These are phyloP conservation scores for Fusarium sororula DNA, from an alignment of 2,329 filamentous ascomycete genomes.

Conservation along the genomic window DNA sequence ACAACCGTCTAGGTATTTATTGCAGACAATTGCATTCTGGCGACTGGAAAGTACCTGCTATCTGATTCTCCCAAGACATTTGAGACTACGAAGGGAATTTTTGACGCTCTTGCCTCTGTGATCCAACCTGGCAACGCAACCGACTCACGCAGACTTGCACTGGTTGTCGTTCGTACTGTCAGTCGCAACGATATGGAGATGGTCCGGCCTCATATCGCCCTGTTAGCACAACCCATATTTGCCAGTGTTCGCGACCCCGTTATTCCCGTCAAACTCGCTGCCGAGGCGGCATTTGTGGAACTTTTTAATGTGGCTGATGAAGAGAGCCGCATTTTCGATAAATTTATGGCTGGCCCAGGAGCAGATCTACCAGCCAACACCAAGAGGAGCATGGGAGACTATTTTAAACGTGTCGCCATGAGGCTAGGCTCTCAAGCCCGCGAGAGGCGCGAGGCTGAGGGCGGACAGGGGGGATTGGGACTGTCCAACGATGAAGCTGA, in stretches of 20 bases:
- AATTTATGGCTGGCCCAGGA: constrained; percentile 79
- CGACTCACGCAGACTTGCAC: constrained; percentile 84
- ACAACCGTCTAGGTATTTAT: constrained; percentile 71
- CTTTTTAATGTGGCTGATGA: constrained; percentile 91
- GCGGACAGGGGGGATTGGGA: constrained; percentile 85
- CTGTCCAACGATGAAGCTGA: constrained; percentile 91
- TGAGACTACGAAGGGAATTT: constrained; percentile 80
- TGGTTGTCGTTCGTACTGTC: constrained; percentile 89
- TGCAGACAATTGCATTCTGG: constrained; percentile 87
- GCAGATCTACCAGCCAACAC: constrained; percentile 73
- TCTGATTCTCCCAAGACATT: constrained; percentile 73
- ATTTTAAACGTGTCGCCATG: constrained; percentile 92
- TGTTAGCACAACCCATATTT: constrained; percentile 87
- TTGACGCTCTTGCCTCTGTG: constrained; percentile 78
- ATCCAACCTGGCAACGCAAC: constrained; percentile 81
- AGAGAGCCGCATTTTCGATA: constrained; percentile 87
- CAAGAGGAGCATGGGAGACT: constrained; percentile 93
- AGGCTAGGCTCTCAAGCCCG: constrained; percentile 86
- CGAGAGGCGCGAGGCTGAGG: constrained; percentile 91
- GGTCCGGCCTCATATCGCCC: constrained; percentile 80
- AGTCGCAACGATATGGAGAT: constrained; percentile 82
- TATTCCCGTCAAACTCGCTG: constrained; percentile 94
- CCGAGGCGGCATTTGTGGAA: constrained; percentile 92
- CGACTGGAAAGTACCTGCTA: constrained; percentile 89
- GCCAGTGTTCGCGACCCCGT: constrained; percentile 88